Conservation (phyloP, 257 asterid species). For the Cordia subcordata region DNA sequence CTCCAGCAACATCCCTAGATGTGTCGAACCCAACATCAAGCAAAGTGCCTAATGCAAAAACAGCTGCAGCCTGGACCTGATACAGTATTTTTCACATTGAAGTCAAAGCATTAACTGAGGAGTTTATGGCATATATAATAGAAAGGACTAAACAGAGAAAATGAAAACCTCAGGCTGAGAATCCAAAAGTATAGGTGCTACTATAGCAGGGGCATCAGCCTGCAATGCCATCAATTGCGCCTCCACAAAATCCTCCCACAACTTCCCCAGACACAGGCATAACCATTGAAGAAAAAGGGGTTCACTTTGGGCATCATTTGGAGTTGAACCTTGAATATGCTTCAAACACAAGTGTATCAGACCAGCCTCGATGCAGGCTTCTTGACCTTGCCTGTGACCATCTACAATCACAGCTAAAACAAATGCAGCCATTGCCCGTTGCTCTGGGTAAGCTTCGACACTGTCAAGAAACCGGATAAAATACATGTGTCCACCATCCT, state of each 20-base stretch:
- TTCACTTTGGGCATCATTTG: constrained; percentile 66
- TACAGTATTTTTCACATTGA: constrained; percentile 11
- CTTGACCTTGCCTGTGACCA: constrained; percentile 83
- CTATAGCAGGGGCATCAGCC: constrained; percentile 70
- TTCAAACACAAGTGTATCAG: constrained; percentile 62
- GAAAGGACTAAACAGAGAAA: neutral
- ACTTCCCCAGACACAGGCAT: constrained; percentile 81
- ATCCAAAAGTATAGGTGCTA: constrained; percentile 63
- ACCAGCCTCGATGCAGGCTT: constrained; percentile 66
- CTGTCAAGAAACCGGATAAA: constrained; percentile 79
- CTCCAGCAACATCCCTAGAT: constrained; percentile 56
- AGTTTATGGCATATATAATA: neutral
- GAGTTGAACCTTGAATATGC: constrained; percentile 60
- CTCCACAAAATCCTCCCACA: constrained; percentile 78
- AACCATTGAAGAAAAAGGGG: constrained; percentile 90
- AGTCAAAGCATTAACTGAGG: neutral
- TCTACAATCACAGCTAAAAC: constrained; percentile 84
- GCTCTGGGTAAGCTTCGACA: constrained; percentile 79
- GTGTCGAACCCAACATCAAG: constrained; percentile 64
- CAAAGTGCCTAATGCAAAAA: constrained; percentile 69
- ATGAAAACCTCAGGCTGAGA: constrained; percentile 75
- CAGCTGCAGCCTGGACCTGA: constrained; percentile 83
- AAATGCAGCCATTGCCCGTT: constrained; percentile 94
- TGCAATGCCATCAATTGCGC: constrained; percentile 68
- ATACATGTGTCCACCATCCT: constrained; percentile 80